These are phyloP conservation scores for Brasilioporus rufonigricans DNA, from an alignment of 768 basidiomycete species.

Conservation along the genomic window DNA sequence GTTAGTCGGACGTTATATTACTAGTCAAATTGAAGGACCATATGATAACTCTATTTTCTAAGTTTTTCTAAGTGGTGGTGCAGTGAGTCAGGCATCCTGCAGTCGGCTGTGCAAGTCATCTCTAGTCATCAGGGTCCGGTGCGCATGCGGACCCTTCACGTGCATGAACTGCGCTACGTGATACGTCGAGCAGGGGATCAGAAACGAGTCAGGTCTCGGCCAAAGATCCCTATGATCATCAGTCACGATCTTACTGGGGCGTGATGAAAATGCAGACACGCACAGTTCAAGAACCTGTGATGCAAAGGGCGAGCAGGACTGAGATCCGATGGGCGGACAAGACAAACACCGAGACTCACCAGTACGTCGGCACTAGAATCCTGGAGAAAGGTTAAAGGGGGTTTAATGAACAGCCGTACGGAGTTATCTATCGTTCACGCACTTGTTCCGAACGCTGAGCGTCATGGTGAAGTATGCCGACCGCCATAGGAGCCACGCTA, in stretches of 20 bases:
- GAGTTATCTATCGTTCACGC: constrained; percentile 24
- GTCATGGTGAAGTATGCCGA: constrained; percentile 81
- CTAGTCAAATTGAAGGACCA: constrained; percentile 7
- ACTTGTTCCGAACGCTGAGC: constrained; percentile 70
- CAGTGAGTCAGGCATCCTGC: not conserved
- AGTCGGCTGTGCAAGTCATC: not conserved
- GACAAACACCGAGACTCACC: constrained; percentile 38
- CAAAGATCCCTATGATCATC: constrained; percentile 60
- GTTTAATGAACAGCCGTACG: constrained; percentile 6
- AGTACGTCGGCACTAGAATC: constrained; percentile 66
- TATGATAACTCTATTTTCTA: constrained; percentile 12
- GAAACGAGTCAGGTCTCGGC: constrained; percentile 70
- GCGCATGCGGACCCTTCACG: not conserved
- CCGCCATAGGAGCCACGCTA: constrained; percentile 80
- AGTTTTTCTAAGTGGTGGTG: not conserved
- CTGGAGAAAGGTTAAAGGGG: constrained; percentile 29
- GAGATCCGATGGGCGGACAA: constrained; percentile 13
- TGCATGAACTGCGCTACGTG: not conserved
- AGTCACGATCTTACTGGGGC: constrained; percentile 12
- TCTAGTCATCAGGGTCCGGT: not conserved
- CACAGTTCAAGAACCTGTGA: constrained; percentile 69
- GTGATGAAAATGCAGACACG: constrained; percentile 24
- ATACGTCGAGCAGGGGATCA: constrained; percentile 30
- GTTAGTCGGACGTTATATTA: constrained; percentile 15
- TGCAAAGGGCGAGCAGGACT: constrained; percentile 1